Evolutionary conservation across 306 rosid genomes (phyloP).

Genomic region (Dryas octopetala): DNA sequence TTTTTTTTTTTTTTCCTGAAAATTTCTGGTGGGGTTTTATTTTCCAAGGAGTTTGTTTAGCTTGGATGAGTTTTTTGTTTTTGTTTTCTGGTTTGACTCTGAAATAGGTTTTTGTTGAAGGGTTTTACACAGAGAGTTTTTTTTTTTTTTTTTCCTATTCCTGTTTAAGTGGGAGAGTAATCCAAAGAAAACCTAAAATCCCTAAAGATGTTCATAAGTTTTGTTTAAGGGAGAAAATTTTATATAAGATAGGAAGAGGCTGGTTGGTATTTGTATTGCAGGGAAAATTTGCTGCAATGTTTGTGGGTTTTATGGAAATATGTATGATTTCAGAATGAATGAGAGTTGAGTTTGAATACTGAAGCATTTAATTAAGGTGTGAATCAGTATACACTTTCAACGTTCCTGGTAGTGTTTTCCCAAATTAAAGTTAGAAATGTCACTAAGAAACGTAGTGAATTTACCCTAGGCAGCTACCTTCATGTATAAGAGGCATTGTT

Average conservation of each 20-base stretch:
- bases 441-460: background rate
- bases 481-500: background rate
- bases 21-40: background rate
- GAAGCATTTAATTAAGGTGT: background rate
- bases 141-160: background rate
- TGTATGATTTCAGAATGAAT: background rate
- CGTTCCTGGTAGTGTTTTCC: background rate
- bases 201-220: background rate
- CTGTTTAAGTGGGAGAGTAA: background rate
- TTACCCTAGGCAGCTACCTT: too few relatives aligned
- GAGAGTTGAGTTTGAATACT: conserved; percentile 5
- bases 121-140: background rate
- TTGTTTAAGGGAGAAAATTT: background rate
- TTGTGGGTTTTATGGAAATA: too few relatives aligned
- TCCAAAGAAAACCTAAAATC: background rate
- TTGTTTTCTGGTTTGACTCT: background rate
- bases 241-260: background rate
- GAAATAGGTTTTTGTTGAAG: background rate
- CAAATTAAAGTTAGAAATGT: background rate
- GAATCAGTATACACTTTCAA: background rate
- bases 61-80: background rate
- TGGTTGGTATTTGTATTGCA: background rate
- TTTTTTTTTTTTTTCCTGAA: background rate
- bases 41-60: background rate
- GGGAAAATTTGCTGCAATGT: background rate